Evolutionary conservation across 805 yeast species (phyloP).

Genomic region (Saccharomycopsis malanga): DNA sequence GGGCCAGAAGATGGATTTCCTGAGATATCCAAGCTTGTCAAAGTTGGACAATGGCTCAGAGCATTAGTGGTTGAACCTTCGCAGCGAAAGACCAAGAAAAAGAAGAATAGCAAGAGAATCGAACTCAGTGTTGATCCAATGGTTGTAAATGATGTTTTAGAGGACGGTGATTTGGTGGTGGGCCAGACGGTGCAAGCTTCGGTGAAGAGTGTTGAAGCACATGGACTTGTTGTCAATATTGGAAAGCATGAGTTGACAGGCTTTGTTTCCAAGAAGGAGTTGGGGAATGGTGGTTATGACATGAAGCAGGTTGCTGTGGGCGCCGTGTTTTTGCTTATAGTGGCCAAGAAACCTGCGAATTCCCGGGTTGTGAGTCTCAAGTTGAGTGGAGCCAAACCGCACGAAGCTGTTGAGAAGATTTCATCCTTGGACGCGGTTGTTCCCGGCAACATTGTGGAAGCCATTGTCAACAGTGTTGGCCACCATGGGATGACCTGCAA

Average conservation of each 20-base stretch:
- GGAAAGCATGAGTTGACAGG: slow-evolving; percentile 59
- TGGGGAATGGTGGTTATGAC: slow-evolving; percentile 34
- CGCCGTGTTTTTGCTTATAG: slow-evolving; percentile 57
- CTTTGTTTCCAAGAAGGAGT: slow-evolving; percentile 67
- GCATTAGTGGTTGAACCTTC: slow-evolving; percentile 62
- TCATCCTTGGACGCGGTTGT: slow-evolving; percentile 72
- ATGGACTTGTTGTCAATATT: slow-evolving; percentile 71
- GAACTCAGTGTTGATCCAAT: slow-evolving; percentile 70
- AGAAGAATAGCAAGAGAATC: slow-evolving; percentile 49
- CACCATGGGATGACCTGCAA: slow-evolving; percentile 63
- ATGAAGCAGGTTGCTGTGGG: slow-evolving; percentile 44
- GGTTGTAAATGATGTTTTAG: slow-evolving; percentile 53
- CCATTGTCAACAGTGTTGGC: slow-evolving; percentile 53
- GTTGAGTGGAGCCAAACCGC: slow-evolving; percentile 33
- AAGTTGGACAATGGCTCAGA: slow-evolving; percentile 78
- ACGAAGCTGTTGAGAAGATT: slow-evolving; percentile 43
- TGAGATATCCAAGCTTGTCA: slow-evolving; percentile 44
- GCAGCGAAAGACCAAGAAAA: slow-evolving; percentile 30
- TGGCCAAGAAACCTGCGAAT: slow-evolving; percentile 36
- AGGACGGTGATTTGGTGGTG: slow-evolving; percentile 49
- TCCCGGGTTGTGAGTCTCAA: slow-evolving; percentile 41
- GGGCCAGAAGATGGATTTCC: slow-evolving; percentile 45
- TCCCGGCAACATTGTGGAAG: slow-evolving; percentile 80
- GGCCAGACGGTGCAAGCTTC: slow-evolving; percentile 71
- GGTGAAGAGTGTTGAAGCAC: slow-evolving; percentile 81